Evolutionary conservation across 495 filamentous ascomycete genomes (phyloP).

Genomic region (Penicillium angulare): DNA sequence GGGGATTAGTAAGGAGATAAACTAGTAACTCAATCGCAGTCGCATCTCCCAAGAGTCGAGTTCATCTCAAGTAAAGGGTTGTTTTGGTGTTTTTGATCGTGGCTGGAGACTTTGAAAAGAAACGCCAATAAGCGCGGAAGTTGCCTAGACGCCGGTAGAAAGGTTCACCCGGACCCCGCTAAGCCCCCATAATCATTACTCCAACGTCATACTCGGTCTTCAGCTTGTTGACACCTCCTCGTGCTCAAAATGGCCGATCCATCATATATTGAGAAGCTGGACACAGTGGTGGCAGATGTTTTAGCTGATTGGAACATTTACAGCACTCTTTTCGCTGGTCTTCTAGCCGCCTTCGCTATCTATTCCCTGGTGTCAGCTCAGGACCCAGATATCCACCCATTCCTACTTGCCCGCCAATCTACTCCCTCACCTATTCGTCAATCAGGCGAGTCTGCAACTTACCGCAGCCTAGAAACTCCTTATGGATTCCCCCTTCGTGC

Average conservation of each 20-base stretch:
- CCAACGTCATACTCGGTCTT: slow-evolving; percentile 23
- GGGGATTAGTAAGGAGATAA: neutral
- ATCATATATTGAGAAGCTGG: slow-evolving; percentile 58
- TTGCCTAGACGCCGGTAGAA: slow-evolving; percentile 16
- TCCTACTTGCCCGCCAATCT: slow-evolving; percentile 83
- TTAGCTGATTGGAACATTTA: slow-evolving; percentile 78
- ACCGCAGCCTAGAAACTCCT: slow-evolving; percentile 77
- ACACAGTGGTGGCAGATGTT: slow-evolving; percentile 64
- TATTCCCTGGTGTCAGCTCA: slow-evolving; percentile 59
- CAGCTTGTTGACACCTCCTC: slow-evolving; percentile 1
- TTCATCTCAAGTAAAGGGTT: neutral
- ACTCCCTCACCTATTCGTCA: slow-evolving; percentile 74
- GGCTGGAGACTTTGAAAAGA: slow-evolving; percentile 15
- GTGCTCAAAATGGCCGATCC: slow-evolving; percentile 46
- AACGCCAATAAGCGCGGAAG: slow-evolving; percentile 10
- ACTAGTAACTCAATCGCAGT: neutral
- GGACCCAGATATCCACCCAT: slow-evolving; percentile 88
- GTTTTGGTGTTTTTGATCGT: slow-evolving; percentile 21
- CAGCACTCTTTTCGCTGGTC: slow-evolving; percentile 60
- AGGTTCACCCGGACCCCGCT: slow-evolving; percentile 23
- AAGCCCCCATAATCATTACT: slow-evolving; percentile 8
- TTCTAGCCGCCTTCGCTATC: slow-evolving; percentile 59
- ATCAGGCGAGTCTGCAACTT: slow-evolving; percentile 77
- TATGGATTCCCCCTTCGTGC: slow-evolving; percentile 77
- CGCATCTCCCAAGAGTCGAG: neutral